These are phyloP conservation scores for Diaporthe sp. DNA, from an alignment of 2,329 filamentous ascomycete genomes.

Conservation along the genomic window DNA sequence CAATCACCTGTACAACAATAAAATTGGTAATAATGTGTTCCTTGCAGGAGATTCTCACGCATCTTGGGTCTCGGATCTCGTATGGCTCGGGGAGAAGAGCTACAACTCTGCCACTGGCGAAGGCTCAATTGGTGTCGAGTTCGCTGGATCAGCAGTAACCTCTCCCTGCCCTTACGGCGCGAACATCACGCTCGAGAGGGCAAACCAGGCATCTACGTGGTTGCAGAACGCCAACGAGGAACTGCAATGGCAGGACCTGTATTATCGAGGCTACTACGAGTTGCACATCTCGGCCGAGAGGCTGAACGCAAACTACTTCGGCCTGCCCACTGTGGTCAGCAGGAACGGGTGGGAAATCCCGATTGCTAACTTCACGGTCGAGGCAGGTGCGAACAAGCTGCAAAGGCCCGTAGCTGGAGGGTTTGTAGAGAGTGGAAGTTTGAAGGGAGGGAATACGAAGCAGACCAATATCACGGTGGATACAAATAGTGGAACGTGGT, in stretches of 20 bases:
- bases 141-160: conserved; percentile 74
- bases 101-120: conserved; percentile 65
- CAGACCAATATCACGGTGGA: conserved; percentile 28
- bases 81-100: conserved; percentile 64
- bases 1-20: conserved; percentile 71
- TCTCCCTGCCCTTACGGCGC: conserved; percentile 69
- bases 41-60: conserved; percentile 77
- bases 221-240: conserved; percentile 66
- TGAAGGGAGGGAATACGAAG: conserved; percentile 54
- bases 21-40: conserved; percentile 79
- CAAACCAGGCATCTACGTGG: conserved; percentile 57
- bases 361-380: conserved; percentile 77
- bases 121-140: conserved; percentile 70
- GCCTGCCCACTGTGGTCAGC: conserved; percentile 66
- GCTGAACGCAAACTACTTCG: conserved; percentile 74
- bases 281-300: conserved; percentile 66
- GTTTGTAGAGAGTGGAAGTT: conserved; percentile 61
- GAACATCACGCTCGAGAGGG: conserved; percentile 63
- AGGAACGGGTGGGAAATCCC: conserved; percentile 73
- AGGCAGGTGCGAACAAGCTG: conserved; percentile 69
- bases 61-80: conserved; percentile 69
- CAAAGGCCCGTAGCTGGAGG: conserved; percentile 54
- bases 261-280: conserved; percentile 80
- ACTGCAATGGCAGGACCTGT: conserved; percentile 78
- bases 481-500: conserved; percentile 21